Base-by-base conservation (phyloP, 192 early-diverging fungal species). In the Jimgerdemannia lactiflua region DNA sequence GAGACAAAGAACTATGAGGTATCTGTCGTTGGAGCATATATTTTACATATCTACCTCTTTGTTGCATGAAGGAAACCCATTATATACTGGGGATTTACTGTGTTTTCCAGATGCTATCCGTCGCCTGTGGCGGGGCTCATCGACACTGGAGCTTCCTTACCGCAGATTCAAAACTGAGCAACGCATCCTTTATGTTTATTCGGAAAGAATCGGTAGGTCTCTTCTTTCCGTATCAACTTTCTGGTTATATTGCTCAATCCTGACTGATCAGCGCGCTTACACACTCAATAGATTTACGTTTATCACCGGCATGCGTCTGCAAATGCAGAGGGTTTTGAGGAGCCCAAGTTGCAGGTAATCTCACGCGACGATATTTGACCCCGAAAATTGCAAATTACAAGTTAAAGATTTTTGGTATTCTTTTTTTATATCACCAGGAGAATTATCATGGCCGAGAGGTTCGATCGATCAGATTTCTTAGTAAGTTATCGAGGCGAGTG, bases 41-140 rank as follows among this genome's bases (percentile, higher is more conserved):
- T 29, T 29, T 29, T 29, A n/a, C n/a, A n/a, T 29, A 29, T 29
- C 29, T 29, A 29, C n/a, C n/a, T n/a, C n/a, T n/a, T n/a, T n/a
- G n/a, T n/a, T n/a, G n/a, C 29, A 29, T 29, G 29, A 29, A 29
- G 29, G 29, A 29, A 29, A 29, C 29, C 29, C 29, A 29, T 29
- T 29, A 29, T 29, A 29, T 29, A 29, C 29, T 29, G 29, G 29
- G 29, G 29, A 29, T 29, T 29, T 29, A 29, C 29, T 29, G 29
- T 29, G 29, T 29, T 29, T 89, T 86, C 74, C 86, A 92, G 83
- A 84, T 89, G 67, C 81, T 92, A 43, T 89, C 91, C 3, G 81
- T 94, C 18, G 86, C 80, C 1, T 94, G 94, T 80, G 93, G 93
- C 42, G 94, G 91, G 64, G 93, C 88, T 4, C 85, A 91, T 72